Percentiles rank a stretch among this genome's conserved stretches.
Conservation (phyloP, 2,329 filamentous ascomycete species). For the Rutstroemia sydowiana region DNA sequence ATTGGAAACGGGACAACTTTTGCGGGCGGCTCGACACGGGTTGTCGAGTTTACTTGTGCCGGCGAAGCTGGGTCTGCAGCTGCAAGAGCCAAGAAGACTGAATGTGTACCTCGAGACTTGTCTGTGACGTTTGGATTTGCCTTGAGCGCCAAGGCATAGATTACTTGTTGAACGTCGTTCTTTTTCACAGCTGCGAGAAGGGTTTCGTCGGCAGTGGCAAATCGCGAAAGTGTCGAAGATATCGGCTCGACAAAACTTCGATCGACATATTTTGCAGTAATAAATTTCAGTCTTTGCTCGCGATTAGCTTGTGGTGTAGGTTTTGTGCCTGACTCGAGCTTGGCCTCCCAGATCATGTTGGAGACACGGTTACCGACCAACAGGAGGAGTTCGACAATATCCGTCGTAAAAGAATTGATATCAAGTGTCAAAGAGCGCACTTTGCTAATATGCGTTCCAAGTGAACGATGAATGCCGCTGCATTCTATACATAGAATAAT, state of each 20-base stretch:
- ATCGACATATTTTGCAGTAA: slow-evolving; percentile 91
- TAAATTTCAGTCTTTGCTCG: slow-evolving; percentile 89
- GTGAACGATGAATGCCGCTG: slow-evolving; percentile 90
- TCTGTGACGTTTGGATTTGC: slow-evolving; percentile 85
- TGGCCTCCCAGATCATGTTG: slow-evolving; percentile 95
- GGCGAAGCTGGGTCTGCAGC: slow-evolving; percentile 86
- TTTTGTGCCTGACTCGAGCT: slow-evolving; percentile 63
- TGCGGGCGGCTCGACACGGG: slow-evolving; percentile 31
- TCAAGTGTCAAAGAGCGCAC: slow-evolving; percentile 91
- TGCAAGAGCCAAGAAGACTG: slow-evolving; percentile 83
- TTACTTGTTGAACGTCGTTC: slow-evolving; percentile 88
- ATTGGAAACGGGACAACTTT: slow-evolving; percentile 70
- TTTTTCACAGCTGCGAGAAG: slow-evolving; percentile 89
- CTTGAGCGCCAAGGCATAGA: slow-evolving; percentile 79
- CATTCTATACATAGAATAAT: slow-evolving; percentile 97
- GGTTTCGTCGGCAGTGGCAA: slow-evolving; percentile 75
- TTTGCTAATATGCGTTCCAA: slow-evolving; percentile 97
- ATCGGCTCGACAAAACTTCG: slow-evolving; percentile 72
- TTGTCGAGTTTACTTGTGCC: slow-evolving; percentile 39
- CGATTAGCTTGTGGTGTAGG: slow-evolving; percentile 70
- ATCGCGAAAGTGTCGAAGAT: slow-evolving; percentile 67
- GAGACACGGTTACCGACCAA: slow-evolving; percentile 89
- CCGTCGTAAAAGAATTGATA: slow-evolving; percentile 90
- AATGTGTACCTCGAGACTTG: slow-evolving; percentile 79
- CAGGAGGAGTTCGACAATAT: slow-evolving; percentile 90